Base-by-base conservation (phyloP, 2,329 filamentous ascomycete species). In the Colletotrichum sp. region DNA sequence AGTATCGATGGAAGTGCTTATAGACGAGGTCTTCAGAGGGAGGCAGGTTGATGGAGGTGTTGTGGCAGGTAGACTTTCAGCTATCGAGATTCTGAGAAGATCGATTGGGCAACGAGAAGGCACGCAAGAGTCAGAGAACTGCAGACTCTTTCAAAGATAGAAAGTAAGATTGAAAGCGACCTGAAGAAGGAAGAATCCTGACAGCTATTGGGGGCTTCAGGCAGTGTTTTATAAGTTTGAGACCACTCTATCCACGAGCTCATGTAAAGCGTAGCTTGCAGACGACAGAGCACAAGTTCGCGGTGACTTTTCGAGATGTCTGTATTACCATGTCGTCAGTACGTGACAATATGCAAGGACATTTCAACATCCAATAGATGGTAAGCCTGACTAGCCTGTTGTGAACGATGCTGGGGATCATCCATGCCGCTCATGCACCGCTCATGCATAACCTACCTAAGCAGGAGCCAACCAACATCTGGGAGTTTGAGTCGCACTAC, bases 11-110 rank as follows among this genome's bases (percentile, higher is more conserved):
- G 43, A 21, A 48, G 10, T 10, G n/a, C 7, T 21, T 48, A 12
- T 13, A 10, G n/a, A 21, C 10, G 10, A 21, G n/a, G 43, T 48
- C 10, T 48, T 21, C n/a, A 21, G 10, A 48, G 0, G n/a, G 43
- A 12, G 18, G 18, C 7, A 39, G 18, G 9, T 48, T n/a, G 39
- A 1, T 1, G 4, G 5, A n/a, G 18, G 3, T 48, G 39, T 48
- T 48, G 18, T 48, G 18, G 39, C 7, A 48, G 4, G 39, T 18
- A 43, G 1, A n/a, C 39, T 16, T 18, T n/a, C 39, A 48, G 13
- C 0, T 39, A 1, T 1, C 8, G 3, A 39, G 36, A 18, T 39
- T 18, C 0, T 1, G 16, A 21, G 1, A 48, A 48, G 43, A 48
- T 48, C 18, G 18, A 48, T 6, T n/a, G 43, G 43, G 43, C 43